Conservation (phyloP, 805 yeast species). For the Candida broadrunensis region DNA sequence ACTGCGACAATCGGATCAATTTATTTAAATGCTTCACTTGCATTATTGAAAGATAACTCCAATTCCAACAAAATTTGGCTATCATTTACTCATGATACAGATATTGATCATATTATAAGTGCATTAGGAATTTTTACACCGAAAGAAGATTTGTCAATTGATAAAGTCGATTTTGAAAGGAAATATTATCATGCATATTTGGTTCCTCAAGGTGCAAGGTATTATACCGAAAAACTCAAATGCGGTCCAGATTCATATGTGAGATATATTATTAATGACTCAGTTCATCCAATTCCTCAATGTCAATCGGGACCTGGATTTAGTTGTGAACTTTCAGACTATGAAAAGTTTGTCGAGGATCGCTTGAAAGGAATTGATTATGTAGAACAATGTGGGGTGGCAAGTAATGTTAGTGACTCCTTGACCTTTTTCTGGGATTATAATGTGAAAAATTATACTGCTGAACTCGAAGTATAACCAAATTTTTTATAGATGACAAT, state of each 20-base stretch:
- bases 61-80: constrained; percentile 53
- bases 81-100: constrained; percentile 70
- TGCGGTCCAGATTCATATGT: constrained; percentile 44
- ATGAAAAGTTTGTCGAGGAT: constrained; percentile 5
- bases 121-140: constrained; percentile 56
- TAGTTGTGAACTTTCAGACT: constrained; percentile 28
- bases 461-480: constrained; percentile 7
- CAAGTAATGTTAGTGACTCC: constrained; percentile 8
- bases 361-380: constrained; percentile 9
- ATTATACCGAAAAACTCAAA: constrained; percentile 47
- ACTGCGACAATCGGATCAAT: constrained; percentile 59
- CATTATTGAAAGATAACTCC: constrained; percentile 31
- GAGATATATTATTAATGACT: constrained; percentile 50
- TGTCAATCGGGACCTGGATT: constrained; percentile 57
- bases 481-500: background rate
- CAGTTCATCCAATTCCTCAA: constrained; percentile 47
- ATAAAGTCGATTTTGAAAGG: constrained; percentile 21
- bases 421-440: constrained; percentile 25
- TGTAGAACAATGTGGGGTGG: constrained; percentile 12
- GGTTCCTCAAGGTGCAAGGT: constrained; percentile 57
- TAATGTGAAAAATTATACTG: constrained; percentile 13
- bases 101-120: constrained; percentile 52
- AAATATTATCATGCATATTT: constrained; percentile 34
- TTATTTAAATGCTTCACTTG: constrained; percentile 41
- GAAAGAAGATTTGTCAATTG: constrained; percentile 36